Base-by-base conservation (phyloP, 768 basidiomycete genomes). In the Leucosporidium creatinivorum region DNA sequence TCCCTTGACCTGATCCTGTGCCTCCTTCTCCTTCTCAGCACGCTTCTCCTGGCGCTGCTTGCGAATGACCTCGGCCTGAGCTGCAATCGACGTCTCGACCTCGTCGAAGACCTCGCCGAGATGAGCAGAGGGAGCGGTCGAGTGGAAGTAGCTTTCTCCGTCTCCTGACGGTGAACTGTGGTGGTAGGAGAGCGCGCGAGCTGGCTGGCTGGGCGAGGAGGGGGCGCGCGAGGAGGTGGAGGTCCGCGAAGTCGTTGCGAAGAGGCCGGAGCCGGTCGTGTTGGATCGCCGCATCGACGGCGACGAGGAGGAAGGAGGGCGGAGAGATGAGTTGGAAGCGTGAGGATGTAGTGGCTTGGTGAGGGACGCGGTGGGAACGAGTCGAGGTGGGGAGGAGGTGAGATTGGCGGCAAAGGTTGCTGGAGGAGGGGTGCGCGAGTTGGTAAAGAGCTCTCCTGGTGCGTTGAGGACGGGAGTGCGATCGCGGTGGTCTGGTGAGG, bases 31-130 rank as follows among this genome's bases (percentile, higher is more conserved):
- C 65, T 76, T 75, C 64, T 83, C 86, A 28, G 25, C 5, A 21
- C 89, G 81, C 77, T 91, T 90, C 54, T 84, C 83, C 77, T 83
- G 78, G 52, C 92, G 81, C 79, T 94, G 90, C 58, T 87, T 79
- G 60, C 93, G 81, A 62, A 96, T 91, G 69, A 86, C 85, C 72
- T 94, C 92, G 0, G 90, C 91, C 72, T 93, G 89, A n/a, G 86
- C 81, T 74, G 92, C 84, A 31, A 72, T 72, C 44, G 63, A 63
- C 15, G 31, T 6, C 7, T 72, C 70, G 54, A 96, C 96, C 75
- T 92, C 90, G 36, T 84, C 82, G 57, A 49, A 18, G 47, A 55
- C 15, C 54, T 54, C 13, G 61, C 65, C 23, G 64, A 61, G 18
- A 61, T n/a, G 2, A 61, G 51, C 19, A 61, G 65, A 4, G 47